Evolutionary conservation across 2,329 filamentous ascomycete genomes (phyloP).

Genomic region (Colletotrichum sansevieriae): DNA sequence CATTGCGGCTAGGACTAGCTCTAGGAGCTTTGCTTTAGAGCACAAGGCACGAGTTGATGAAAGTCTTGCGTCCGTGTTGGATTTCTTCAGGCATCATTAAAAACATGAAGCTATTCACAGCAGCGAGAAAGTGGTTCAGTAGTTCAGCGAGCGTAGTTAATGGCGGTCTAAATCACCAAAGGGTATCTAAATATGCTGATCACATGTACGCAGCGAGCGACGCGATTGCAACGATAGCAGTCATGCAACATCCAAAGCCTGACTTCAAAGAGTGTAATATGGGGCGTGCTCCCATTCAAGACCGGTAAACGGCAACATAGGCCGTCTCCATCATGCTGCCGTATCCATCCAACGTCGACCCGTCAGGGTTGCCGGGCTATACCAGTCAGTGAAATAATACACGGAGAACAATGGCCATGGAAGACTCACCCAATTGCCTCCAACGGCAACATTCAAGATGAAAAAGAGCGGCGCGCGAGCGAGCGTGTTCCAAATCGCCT

Average conservation of each 20-base stretch:
- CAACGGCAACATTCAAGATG: conserved; percentile 63
- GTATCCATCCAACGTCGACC: conserved; percentile 51
- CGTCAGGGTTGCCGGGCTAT: conserved; percentile 51
- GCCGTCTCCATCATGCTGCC: conserved; percentile 57
- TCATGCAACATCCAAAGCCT: background rate
- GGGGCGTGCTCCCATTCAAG: background rate
- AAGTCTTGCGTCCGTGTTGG: too few species aligned
- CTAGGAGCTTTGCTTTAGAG: too few species aligned
- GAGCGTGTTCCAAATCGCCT: conserved; percentile 59
- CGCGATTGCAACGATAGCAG: conserved; percentile 15
- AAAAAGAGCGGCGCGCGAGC: conserved; percentile 59
- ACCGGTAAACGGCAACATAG: conserved; percentile 56
- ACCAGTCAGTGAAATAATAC: background rate
- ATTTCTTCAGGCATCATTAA: too few species aligned
- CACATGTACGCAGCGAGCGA: conserved; percentile 26
- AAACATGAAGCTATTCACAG: too few species aligned
- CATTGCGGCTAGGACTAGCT: too few species aligned
- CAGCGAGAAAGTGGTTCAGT: too few species aligned
- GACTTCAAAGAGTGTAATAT: background rate
- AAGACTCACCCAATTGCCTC: conserved; percentile 57
- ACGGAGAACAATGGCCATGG: background rate
- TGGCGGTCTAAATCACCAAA: background rate
- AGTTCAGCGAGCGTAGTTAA: conserved; percentile 6
- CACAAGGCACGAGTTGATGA: too few species aligned
- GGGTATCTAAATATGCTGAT: conserved; percentile 31